Evolutionary conservation across 2,329 filamentous ascomycete genomes (phyloP), one percentile per base, ranked within the genome.

Genomic region (Lasiodiplodia gonubiensis): DNA sequence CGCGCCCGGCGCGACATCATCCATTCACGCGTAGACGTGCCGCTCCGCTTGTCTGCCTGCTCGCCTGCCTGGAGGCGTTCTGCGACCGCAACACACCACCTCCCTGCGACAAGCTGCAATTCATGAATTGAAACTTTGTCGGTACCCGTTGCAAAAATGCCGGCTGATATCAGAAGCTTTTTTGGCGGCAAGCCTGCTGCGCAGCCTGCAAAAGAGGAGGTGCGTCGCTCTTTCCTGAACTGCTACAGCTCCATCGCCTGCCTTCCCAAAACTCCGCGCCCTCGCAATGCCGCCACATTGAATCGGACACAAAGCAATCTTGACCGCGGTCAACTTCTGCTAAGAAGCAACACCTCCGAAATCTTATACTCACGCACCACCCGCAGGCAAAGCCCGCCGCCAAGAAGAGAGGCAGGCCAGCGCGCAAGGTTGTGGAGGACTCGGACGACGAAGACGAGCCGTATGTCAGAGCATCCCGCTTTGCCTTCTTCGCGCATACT

Each of bases 101-200:
- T 48, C 33, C 11, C 10, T 16, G n/a, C 37, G 27, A 42, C 30
- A 21, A 37, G 37, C 49, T 39, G 37, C 33, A 52, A 21, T 48
- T 48, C 53, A 33, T 46, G 33, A 54, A n/a, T 57, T 67, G 30
- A 37, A 25, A 18, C 21, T 6, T 30, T 27, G 25, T n/a, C 23
- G 33, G 16, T 23, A 21, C 12, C n/a, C 10, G 21, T 35, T 46
- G 27, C 30, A 55, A 14, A 16, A 2, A 97, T 97, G 93, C 88
- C 93, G 65, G 76, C 85, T 70, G 94, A 98, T 80, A 98, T 97
- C 75, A 87, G 94, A 75, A 93, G 86, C 73, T 98, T 97, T 81
- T 97, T 98, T 82, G 89, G 90, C 66, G 88, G 91, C 69, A 93
- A 93, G 78, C 87, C 88, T 63, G 85, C 86, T 70, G 83, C 86